Evolutionary conservation across 2,329 filamentous ascomycete species (phyloP), one percentile per base, ranked within the genome.

Genomic region (Elsinoe fawcettii): DNA sequence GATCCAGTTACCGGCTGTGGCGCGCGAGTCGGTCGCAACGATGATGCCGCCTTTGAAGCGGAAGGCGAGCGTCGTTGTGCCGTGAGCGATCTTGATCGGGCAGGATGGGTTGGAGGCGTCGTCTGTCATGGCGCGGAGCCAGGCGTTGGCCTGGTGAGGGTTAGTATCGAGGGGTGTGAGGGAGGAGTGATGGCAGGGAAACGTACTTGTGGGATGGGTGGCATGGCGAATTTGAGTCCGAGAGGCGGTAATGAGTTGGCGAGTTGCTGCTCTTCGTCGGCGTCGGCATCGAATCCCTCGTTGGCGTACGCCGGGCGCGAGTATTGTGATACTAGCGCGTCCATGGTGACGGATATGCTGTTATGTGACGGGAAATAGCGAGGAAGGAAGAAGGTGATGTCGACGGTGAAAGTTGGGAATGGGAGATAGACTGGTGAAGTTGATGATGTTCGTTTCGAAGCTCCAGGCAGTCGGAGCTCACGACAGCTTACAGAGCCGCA

Each of bases 41-140:
- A 99, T 95, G 76, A 99, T 97, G 71, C 93, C 93, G 68, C 91
- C 91, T 77, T 97, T 85, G 81, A 97, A 99, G 71, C 92, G 86
- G 82, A 99, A 99, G 62, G 91, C 92, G 61, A 99, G 85, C 55
- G 93, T 99, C 59, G 93, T 99, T 61, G 93, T 99, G 71, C 93
- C 93, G 83, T 99, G 93, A 63, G 93, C 93, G 68, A 99, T 91
- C 82, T 99, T 99, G 82, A 99, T 99, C 66, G 93, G 93, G 75
- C 91, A 96, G 75, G 88, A 84, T 60, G 93, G 90, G 80, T 99
- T 99, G 67, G 90, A 86, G 74, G 91, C 86, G 82, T 99, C 93
- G 78, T 99, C 93, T 65, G 93, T 97, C 74, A 90, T 90, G 66
- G 93, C 89, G 71, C 93, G 91, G 69, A 99, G 89, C 87, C 93